Evolutionary conservation across 345 rosid genomes (phyloP), one percentile per base, ranked within the genome.

Genomic region (Cardiospermum halicacabum): DNA sequence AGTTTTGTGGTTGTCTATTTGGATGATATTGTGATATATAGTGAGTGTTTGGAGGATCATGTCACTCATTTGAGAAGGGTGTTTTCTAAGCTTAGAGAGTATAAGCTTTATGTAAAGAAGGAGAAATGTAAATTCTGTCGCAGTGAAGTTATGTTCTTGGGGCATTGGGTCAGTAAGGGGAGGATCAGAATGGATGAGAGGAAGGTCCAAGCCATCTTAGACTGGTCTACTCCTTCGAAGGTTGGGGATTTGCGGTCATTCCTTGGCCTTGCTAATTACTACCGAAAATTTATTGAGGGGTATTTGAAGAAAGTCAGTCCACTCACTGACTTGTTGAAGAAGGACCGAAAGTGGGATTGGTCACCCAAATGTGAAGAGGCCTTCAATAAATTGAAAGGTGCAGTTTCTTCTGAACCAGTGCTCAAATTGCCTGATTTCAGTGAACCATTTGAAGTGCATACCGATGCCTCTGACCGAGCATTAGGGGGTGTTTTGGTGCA

Each of bases 71-170:
- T 32, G 5, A 32, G 9, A 2, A 5, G 9, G 2, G 37, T 32
- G 7, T 32, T 10, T 32, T 32, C 37, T 10, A 32, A 32, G 37
- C 2, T 32, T 32, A 4, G 0, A 10, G 2, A 32, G 9, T 4
- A 32, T 2, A 10, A 32, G 9, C 37, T 60, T 3, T 63, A 63
- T 12, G 4, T 69, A 5, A 69, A 60, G 28, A 3, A 26, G 10
- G 48, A 67, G 55, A 66, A 60, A 0, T 66, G 67, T 7, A 50
- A 39, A 0, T 66, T 66, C 16, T 26, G 67, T 1, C 31, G 43
- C 11, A 1, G 15, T n/a, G 32, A 72, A 24, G 26, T 54, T 1
- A 8, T 3, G 1, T 50, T 62, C 48, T 21, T 66, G 9, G 32
- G 68, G 0, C 57, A 72, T 7, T 24, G 15, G 0, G 25, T 72